Base-by-base conservation (phyloP, 176 grass and related monocot species). In the Tuctoria greenei region DNA sequence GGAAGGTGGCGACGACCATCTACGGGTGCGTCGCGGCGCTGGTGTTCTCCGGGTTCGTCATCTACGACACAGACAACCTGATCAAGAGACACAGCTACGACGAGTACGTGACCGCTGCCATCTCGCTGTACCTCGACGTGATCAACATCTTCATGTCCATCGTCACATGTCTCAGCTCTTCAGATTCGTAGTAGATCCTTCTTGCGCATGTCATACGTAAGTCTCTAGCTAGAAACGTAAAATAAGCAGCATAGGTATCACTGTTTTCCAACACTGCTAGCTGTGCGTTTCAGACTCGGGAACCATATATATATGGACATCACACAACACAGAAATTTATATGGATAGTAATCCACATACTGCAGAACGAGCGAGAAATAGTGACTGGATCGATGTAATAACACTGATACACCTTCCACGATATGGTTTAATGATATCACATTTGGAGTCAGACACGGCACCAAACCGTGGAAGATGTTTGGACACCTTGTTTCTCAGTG, bases 51-150 rank as follows among this genome's bases (percentile, higher is more conserved):
- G 82, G 66, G 35, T 90, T 82, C 68, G 72, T 93, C 67, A 84
- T 93, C 83, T 88, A 93, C 15, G 85, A 88, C 67, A 90, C 85
- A 1, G 93, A 77, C 54, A 92, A 84, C 2, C 69, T 90, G 21
- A 96, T 90, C 78, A 88, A 92, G 67, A 73, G 87, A 8, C 81
- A 90, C 45, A 55, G 25, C 72, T 90, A 93, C 16, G 85, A 97
- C 1, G 79, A 86, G 17, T 86, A 88, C 10, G 64, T 92, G 62
- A 56, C 45, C 31, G 87, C 93, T 5, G 78, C 87, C 61, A 80
- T 88, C 67, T 79, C 69, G 1, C 31, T 97, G 16, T 86, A 93
- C 47, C 90, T 93, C 2, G 82, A 88, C 73, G 73, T 78, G 59
- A 63, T 96, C 71, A 96, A 92, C 71, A 72, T 86, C 37, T 93